Base-by-base conservation (phyloP, 495 filamentous ascomycete species). In the Penicillium canariense region DNA sequence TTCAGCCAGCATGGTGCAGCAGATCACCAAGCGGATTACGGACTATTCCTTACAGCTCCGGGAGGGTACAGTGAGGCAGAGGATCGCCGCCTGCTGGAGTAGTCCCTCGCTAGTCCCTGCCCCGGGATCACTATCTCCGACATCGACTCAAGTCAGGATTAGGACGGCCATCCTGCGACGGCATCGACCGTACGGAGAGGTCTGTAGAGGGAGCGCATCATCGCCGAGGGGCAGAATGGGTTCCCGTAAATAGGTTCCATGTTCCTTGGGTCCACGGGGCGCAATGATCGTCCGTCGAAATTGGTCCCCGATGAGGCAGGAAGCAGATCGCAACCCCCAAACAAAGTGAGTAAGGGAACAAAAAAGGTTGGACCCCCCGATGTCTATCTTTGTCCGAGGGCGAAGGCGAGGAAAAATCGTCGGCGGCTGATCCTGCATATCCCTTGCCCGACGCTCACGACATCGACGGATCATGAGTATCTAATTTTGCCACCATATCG, bases 211-310 rank as follows among this genome's bases (percentile, higher is more conserved):
- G n/a, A n/a, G n/a, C n/a, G n/a, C n/a, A n/a, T n/a, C n/a, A n/a
- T 46, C 15, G 22, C 6, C 43, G 25, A 46, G 11, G 20, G 25
- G 25, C 43, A 46, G 43, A 46, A 46, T 46, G 26, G 26, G 39
- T 22, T 43, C 25, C 12, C 43, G 15, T 12, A 46, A 5, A 28
- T 43, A 20, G 15, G 43, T 30, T 32, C 12, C 12, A 6, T 32
- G 6, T 32, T 46, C 26, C 26, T 40, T 28, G 43, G 26, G 25
- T 46, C 43, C 43, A 46, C 14, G 42, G 30, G 42, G 43, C 43
- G 43, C 25, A 20, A 46, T 22, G 43, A 46, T 46, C 43, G 43
- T 27, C 42, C 25, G n/a, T 28, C 42, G 42, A 45, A 27, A 45
- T 45, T 45, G 23, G 9, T 10, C 4, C 5, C 35, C 10, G 35